Evolutionary conservation across 2,329 filamentous ascomycete genomes (phyloP).

Genomic region (Curvularia hawaiiensis): DNA sequence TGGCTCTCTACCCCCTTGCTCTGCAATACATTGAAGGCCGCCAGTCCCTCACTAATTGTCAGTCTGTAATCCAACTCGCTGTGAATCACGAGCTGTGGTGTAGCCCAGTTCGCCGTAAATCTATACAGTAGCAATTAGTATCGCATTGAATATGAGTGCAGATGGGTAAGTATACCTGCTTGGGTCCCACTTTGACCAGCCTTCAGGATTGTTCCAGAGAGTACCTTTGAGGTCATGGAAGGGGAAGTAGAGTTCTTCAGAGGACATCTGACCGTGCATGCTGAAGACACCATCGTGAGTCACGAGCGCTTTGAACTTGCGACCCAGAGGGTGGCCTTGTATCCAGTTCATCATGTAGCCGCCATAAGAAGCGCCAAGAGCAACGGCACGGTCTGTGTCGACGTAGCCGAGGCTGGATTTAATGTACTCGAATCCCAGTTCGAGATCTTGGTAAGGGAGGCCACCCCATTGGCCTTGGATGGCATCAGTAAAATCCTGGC

Average conservation of each 20-base stretch:
- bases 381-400: constrained; percentile 72
- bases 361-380: constrained; percentile 66
- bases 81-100: constrained; percentile 88
- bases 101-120: constrained; percentile 73
- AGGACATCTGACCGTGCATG: constrained; percentile 55
- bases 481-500: constrained; percentile 75
- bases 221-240: constrained; percentile 51
- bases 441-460: constrained; percentile 81
- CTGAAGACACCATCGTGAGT: constrained; percentile 88
- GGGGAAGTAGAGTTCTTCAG: constrained; percentile 59
- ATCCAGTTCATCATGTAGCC: constrained; percentile 73
- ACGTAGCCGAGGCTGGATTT: constrained; percentile 68
- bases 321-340: constrained; percentile 81
- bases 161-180: constrained; percentile 35
- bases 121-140: background rate
- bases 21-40: constrained; percentile 86
- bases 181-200: constrained; percentile 65
- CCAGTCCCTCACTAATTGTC: constrained; percentile 81
- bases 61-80: constrained; percentile 89
- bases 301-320: constrained; percentile 85
- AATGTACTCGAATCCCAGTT: constrained; percentile 77
- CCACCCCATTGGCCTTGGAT: constrained; percentile 86
- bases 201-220: constrained; percentile 48
- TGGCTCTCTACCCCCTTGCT: constrained; percentile 74
- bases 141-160: background rate